These are phyloP conservation scores for Fusarium sp. DNA, from an alignment of 2,329 filamentous ascomycete genomes.

Conservation along the genomic window DNA sequence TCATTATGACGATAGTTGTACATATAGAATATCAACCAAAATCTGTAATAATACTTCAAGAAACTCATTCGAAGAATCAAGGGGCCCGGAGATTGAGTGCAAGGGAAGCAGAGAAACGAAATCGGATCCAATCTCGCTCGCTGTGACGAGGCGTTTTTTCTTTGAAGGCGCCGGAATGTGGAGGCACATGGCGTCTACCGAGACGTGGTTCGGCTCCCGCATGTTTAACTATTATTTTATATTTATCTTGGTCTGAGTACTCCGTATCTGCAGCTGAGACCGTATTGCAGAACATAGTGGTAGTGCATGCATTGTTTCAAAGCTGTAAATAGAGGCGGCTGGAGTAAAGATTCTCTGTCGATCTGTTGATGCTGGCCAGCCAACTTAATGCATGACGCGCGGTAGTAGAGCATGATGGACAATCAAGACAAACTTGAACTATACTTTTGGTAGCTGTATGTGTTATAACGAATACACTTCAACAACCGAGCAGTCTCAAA, in stretches of 20 bases:
- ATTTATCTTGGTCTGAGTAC: neutral
- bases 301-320: neutral
- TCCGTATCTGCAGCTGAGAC: neutral
- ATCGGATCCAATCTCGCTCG: conserved; percentile 34
- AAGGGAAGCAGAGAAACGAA: conserved; percentile 17
- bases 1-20: conserved; percentile 12
- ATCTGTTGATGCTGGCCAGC: conserved; percentile 30
- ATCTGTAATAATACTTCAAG: neutral
- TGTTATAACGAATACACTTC: neutral
- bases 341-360: conserved; percentile 6
- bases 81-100: conserved; percentile 9
- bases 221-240: neutral
- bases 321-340: conserved; percentile 7
- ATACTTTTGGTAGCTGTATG: neutral
- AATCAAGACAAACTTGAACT: too few relatives aligned
- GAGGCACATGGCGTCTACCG: conserved; percentile 13
- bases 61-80: neutral
- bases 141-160: conserved; percentile 15
- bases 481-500: conserved; percentile 14
- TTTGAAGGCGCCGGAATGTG: conserved; percentile 8
- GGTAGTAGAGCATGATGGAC: neutral
- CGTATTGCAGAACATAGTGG: conserved; percentile 4
- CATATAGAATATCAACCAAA: neutral
- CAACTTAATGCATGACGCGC: conserved; percentile 13
- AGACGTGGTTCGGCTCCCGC: conserved; percentile 19